Percentiles rank a stretch among this genome's conserved stretches.
These are phyloP conservation scores for Aspergillus flavus DNA, from an alignment of 2,329 filamentous ascomycete genomes.

Conservation along the genomic window DNA sequence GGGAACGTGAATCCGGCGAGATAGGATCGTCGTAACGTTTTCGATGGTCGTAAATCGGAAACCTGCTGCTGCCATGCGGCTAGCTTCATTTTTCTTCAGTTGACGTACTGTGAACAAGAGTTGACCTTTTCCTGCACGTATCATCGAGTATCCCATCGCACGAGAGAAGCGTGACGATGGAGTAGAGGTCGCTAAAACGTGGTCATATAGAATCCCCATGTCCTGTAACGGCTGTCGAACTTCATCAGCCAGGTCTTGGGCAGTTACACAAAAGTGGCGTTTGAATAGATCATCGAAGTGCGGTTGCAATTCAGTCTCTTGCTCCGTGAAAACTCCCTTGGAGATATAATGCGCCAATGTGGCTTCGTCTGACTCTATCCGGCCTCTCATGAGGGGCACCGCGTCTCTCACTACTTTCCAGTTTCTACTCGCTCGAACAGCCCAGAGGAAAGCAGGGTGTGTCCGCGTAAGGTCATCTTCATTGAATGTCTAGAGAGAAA, in stretches of 20 bases:
- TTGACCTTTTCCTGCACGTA: slow-evolving; percentile 66
- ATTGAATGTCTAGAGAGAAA: slow-evolving; percentile 53
- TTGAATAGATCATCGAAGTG: slow-evolving; percentile 78
- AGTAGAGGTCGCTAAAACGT: slow-evolving; percentile 69
- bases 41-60: slow-evolving; percentile 75
- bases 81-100: slow-evolving; percentile 61
- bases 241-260: slow-evolving; percentile 69
- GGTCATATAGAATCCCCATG: slow-evolving; percentile 73
- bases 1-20: slow-evolving; percentile 74
- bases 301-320: slow-evolving; percentile 59
- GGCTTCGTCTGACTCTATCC: slow-evolving; percentile 59
- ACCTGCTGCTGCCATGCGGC: slow-evolving; percentile 68
- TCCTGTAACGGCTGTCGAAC: slow-evolving; percentile 65
- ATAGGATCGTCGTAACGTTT: slow-evolving; percentile 69
- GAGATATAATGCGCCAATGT: slow-evolving; percentile 53
- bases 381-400: slow-evolving; percentile 70
- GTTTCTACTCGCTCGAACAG: slow-evolving; percentile 77
- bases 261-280: slow-evolving; percentile 80
- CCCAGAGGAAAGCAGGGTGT: slow-evolving; percentile 84
- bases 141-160: slow-evolving; percentile 30
- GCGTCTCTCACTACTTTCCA: slow-evolving; percentile 72
- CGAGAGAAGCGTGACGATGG: slow-evolving; percentile 32
- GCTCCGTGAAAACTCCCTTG: slow-evolving; percentile 35
- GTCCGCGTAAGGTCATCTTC: slow-evolving; percentile 75
- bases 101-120: slow-evolving; percentile 77